Conservation (phyloP, 805 yeast species). For the Kodamaea jinghongensis region DNA sequence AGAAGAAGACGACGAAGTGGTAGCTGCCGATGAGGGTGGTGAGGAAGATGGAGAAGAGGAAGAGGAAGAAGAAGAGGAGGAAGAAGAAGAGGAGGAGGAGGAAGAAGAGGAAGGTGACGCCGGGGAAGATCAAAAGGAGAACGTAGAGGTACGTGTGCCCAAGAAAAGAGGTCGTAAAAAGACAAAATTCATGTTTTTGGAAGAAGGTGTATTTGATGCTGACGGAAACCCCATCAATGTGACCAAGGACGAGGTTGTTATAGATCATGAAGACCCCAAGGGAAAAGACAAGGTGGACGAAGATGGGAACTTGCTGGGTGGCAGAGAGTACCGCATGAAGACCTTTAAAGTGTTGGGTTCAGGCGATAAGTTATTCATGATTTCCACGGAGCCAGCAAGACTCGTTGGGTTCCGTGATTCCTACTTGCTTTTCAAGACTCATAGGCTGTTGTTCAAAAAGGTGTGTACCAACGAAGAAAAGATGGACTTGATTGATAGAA, state of each 20-base stretch:
- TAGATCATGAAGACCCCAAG: conserved; percentile 66
- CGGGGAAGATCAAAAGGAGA: conserved; percentile 7
- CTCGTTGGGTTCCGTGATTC: conserved; percentile 93
- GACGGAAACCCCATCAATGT: conserved; percentile 66
- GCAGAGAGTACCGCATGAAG: conserved; percentile 69
- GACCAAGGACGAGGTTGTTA: conserved; percentile 71
- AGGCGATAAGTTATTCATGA: conserved; percentile 78
- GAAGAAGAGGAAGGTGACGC: background rate
- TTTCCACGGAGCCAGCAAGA: conserved; percentile 94
- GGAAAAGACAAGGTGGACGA: conserved; percentile 74
- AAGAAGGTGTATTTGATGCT: conserved; percentile 53
- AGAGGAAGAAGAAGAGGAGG: conserved; percentile 7
- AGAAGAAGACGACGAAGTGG: conserved; percentile 9
- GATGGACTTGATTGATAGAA: conserved; percentile 74
- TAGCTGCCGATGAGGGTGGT: conserved; percentile 5
- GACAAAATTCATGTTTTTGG: conserved; percentile 34
- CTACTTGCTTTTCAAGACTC: conserved; percentile 83
- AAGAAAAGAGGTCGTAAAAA: conserved; percentile 31
- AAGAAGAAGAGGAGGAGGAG: conserved; percentile 5
- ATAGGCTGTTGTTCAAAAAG: conserved; percentile 69
- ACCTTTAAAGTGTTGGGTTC: conserved; percentile 62
- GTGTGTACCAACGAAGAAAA: conserved; percentile 76
- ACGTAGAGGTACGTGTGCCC: conserved; percentile 8
- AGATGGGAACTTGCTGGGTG: conserved; percentile 67
- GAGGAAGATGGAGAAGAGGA: conserved; percentile 10